Conservation (phyloP, 2,329 filamentous ascomycete genomes). For the Venturia nashicola region DNA sequence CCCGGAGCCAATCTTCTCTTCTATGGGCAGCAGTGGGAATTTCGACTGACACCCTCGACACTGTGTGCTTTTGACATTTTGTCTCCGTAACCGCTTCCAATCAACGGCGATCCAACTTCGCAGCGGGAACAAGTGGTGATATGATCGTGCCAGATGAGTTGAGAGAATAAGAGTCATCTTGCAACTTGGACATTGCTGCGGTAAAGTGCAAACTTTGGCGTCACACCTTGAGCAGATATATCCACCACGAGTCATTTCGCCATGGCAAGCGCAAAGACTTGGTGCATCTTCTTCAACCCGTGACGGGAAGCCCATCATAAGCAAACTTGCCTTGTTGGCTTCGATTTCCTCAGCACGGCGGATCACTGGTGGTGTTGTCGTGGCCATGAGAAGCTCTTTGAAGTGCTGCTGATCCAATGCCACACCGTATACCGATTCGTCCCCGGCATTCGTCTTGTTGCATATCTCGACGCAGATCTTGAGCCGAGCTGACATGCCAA, state of each 20-base stretch:
- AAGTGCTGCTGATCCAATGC: slow-evolving; percentile 82
- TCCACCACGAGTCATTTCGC: slow-evolving; percentile 66
- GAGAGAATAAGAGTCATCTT: slow-evolving; percentile 86
- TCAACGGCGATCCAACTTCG: slow-evolving; percentile 83
- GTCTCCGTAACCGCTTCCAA: slow-evolving; percentile 55
- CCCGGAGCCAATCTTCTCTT: slow-evolving; percentile 5
- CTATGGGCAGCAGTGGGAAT: slow-evolving; percentile 47
- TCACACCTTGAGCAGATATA: slow-evolving; percentile 85
- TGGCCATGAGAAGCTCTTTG: slow-evolving; percentile 73
- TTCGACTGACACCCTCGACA: slow-evolving; percentile 68
- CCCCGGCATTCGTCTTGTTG: slow-evolving; percentile 72
- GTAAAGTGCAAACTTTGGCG: slow-evolving; percentile 79
- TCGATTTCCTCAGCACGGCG: slow-evolving; percentile 30
- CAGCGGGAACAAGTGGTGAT: slow-evolving; percentile 84
- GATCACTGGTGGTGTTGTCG: slow-evolving; percentile 81
- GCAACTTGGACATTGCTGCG: slow-evolving; percentile 83
- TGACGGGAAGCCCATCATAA: slow-evolving; percentile 98
- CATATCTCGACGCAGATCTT: slow-evolving; percentile 87
- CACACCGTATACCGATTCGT: slow-evolving; percentile 65
- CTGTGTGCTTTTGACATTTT: slow-evolving; percentile 29
- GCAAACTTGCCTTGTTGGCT: slow-evolving; percentile 42
- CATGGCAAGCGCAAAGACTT: slow-evolving; percentile 85
- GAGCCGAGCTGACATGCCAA: slow-evolving; percentile 83
- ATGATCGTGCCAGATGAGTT: slow-evolving; percentile 84
- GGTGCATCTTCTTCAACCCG: slow-evolving; percentile 60